phyloP scores from a whole-genome alignment of 495 filamentous ascomycete species.

The Delitschia confertaspora region DNA sequence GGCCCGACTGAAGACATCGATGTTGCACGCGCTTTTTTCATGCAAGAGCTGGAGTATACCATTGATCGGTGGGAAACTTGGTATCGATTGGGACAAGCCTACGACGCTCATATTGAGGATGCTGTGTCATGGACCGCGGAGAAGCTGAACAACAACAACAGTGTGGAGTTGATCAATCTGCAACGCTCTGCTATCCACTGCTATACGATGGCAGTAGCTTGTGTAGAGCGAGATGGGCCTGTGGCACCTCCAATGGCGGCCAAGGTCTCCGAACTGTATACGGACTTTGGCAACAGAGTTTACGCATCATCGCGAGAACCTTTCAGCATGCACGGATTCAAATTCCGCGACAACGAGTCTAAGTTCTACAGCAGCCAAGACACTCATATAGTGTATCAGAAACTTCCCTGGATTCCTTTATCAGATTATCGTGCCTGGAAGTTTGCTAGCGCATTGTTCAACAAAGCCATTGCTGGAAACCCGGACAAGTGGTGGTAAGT shows the following conservation, averaged over 20 bases:
- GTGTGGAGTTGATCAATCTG: constrained; percentile 58
- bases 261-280: constrained; percentile 73
- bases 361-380: constrained; percentile 59
- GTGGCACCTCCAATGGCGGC: constrained; percentile 51
- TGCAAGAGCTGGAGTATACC: constrained; percentile 77
- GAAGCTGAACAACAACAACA: constrained; percentile 88
- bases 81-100: constrained; percentile 88
- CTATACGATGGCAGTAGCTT: constrained; percentile 81
- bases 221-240: constrained; percentile 54
- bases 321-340: constrained; percentile 66
- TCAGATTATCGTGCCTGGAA: constrained; percentile 72
- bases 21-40: constrained; percentile 70
- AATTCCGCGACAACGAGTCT: constrained; percentile 52
- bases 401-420: constrained; percentile 63
- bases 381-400: constrained; percentile 58
- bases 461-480: constrained; percentile 60
- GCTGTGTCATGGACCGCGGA: constrained; percentile 90
- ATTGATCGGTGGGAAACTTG: constrained; percentile 89
- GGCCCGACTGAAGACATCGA: constrained; percentile 79
- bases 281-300: constrained; percentile 80
- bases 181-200: constrained; percentile 86
- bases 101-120: constrained; percentile 87
- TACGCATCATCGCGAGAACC: constrained; percentile 88
- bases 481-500: constrained; percentile 80
- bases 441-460: constrained; percentile 72